Percentiles rank a stretch among this genome's conserved stretches.
phyloP scores from a whole-genome alignment of 108 stramenopile genomes.

The Nitzschia palea region DNA sequence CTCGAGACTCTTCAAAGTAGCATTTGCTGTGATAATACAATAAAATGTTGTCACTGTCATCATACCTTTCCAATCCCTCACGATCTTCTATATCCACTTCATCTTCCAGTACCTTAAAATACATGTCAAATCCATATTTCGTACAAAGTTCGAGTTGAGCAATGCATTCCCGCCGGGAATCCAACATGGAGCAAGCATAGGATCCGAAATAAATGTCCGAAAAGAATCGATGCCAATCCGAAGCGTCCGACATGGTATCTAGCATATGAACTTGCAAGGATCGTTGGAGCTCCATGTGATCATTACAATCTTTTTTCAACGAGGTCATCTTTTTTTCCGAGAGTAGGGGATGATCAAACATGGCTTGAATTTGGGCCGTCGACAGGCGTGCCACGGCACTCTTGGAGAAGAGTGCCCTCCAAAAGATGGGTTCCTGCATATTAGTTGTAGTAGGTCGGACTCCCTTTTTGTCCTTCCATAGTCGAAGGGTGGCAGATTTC shows the following conservation, averaged over 20 bases:
- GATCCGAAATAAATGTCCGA: slow-evolving; percentile 35
- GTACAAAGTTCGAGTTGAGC: slow-evolving; percentile 17
- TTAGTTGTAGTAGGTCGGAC: neutral
- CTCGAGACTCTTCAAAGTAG: slow-evolving; percentile 16
- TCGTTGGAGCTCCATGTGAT: neutral
- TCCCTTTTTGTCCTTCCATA: slow-evolving; percentile 22
- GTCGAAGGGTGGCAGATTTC: neutral
- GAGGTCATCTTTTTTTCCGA: neutral
- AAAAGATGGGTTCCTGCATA: slow-evolving; percentile 19
- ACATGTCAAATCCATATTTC: slow-evolving; percentile 24
- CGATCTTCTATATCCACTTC: slow-evolving; percentile 18
- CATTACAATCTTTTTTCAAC: neutral
- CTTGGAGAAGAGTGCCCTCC: slow-evolving; percentile 23
- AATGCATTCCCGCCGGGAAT: slow-evolving; percentile 24
- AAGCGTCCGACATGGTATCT: slow-evolving; percentile 24
- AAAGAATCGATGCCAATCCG: slow-evolving; percentile 13
- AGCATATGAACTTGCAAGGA: slow-evolving; percentile 31
- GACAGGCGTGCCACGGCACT: slow-evolving; percentile 11
- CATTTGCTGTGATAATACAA: slow-evolving; percentile 27
- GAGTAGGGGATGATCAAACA: slow-evolving; percentile 26
- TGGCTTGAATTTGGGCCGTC: slow-evolving; percentile 1
- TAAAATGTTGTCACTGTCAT: slow-evolving; percentile 6
- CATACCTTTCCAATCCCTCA: neutral
- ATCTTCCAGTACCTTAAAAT: slow-evolving; percentile 28
- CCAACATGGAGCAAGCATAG: slow-evolving; percentile 25